phyloP scores from a whole-genome alignment of 148 eudicot genomes.

The Rhododendron mucronatum region DNA sequence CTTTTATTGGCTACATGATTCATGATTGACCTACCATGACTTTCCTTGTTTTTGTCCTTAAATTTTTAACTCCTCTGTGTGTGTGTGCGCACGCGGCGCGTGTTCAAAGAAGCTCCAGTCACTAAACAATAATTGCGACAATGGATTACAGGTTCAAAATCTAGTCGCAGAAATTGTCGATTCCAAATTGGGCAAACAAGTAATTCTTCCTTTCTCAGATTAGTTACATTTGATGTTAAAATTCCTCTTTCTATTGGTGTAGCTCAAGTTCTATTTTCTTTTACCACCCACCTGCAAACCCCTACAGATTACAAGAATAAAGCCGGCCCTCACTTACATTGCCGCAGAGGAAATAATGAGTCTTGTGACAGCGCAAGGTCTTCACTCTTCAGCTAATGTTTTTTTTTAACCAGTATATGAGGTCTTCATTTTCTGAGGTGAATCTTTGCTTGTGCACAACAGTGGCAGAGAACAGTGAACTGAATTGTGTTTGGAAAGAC shows the following conservation, averaged over 20 bases:
- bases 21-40: background rate
- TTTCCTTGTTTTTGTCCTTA: background rate
- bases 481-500: slow-evolving; percentile 10
- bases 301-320: slow-evolving; percentile 68
- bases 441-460: slow-evolving; percentile 1
- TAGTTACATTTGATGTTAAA: background rate
- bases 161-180: slow-evolving; percentile 94
- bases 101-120: background rate
- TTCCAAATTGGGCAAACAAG: slow-evolving; percentile 95
- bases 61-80: background rate
- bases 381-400: background rate
- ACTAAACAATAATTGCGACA: background rate
- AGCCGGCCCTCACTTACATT: slow-evolving; percentile 75
- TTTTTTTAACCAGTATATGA: background rate
- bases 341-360: slow-evolving; percentile 97
- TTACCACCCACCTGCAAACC: slow-evolving; percentile 8
- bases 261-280: background rate
- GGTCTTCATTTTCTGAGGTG: background rate
- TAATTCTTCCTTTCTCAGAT: slow-evolving; percentile 22
- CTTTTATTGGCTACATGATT: background rate
- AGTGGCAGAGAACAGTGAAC: slow-evolving; percentile 7
- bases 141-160: slow-evolving; percentile 71
- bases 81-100: background rate
- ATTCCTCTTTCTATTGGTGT: background rate
- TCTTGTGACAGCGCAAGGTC: slow-evolving; percentile 94